Evolutionary conservation across 2,329 filamentous ascomycete species (phyloP), one percentile per base, ranked within the genome.

Genomic region (Grosmannia clavigera): DNA sequence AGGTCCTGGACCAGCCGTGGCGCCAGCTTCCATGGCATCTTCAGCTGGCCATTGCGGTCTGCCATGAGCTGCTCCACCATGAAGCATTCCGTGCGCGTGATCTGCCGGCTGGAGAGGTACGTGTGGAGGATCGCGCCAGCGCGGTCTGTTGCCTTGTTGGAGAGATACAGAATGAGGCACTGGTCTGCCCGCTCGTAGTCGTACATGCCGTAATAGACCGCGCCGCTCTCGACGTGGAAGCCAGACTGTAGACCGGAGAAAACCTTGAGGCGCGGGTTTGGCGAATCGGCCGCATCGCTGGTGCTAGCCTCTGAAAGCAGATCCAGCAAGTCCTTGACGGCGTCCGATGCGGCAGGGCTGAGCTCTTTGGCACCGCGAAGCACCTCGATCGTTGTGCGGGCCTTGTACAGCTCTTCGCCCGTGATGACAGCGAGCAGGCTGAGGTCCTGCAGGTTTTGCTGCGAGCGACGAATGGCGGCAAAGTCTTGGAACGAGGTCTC

Each of bases 101-200:
- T 69, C 16, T 72, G 71, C 59, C 70, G 71, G 35, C 69, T 71
- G 1, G 74, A 75, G 6, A 75, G 63, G 61, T 73, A 77, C 3
- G 75, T 76, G 61, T 77, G 75, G 10, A 77, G 63, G 4, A 77
- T 66, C 3, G 73, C 72, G n/a, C 72, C 71, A n/a, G 69, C 69
- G 10, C 75, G 65, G 40, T 73, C 73, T 22, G 70, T 68, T 1
- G 71, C 70, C 52, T 74, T 74, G 58, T 74, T 73, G 7, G 75
- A 77, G 14, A 74, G 66, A 53, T 70, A 77, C 1, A 77, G 67
- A 16, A 75, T 70, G 7, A 71, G 62, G 3, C 67, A 60, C 55
- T 53, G 58, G 27, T 25, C 67, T 5, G 62, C 59, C 1, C 64
- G 58, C 27, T 68, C 63, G 22, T 54, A 55, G 38, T 68, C 60